Conservation (phyloP, 2,329 filamentous ascomycete species). For the Ophiostoma australiae region DNA sequence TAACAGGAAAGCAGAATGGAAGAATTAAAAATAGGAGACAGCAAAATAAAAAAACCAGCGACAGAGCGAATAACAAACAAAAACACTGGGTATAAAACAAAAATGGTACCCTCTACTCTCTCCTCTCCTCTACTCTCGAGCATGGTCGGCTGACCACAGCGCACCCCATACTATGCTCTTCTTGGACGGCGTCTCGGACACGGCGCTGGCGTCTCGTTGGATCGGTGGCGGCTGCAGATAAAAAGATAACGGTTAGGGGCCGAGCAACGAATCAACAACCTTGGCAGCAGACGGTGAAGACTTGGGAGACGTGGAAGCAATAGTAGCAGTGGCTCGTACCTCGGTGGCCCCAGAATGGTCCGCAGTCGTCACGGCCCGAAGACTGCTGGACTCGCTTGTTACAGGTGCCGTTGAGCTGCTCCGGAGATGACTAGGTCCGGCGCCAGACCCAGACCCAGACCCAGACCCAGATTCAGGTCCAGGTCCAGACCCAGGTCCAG, state of each 20-base stretch:
- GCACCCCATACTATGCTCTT: slow-evolving; percentile 58
- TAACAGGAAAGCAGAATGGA: slow-evolving; percentile 7
- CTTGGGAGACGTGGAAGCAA: slow-evolving; percentile 28
- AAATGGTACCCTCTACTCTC: background rate
- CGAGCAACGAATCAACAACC: slow-evolving; percentile 46
- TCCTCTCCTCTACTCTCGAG: background rate
- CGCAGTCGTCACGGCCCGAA: slow-evolving; percentile 36
- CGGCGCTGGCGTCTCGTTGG: slow-evolving; percentile 39
- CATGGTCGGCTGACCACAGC: slow-evolving; percentile 41
- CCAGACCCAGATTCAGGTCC: no score
- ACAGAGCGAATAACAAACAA: background rate
- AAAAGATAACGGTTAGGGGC: slow-evolving; percentile 38
- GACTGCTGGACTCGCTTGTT: slow-evolving; percentile 56
- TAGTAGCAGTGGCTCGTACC: slow-evolving; percentile 43
- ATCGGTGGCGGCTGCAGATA: slow-evolving; percentile 17
- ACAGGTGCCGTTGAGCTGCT: background rate
- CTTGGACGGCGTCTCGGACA: slow-evolving; percentile 41
- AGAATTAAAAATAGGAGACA: background rate
- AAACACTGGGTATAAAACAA: slow-evolving; percentile 1
- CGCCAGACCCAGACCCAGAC: background rate
- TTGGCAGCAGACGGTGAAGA: background rate
- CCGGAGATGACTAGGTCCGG: background rate
- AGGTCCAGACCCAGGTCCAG: background rate
- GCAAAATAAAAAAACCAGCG: slow-evolving; percentile 29
- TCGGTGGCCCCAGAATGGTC: slow-evolving; percentile 33